A percentile compares a stretch with the other conserved stretches of the same genome.
phyloP scores from a whole-genome alignment of 192 early-diverging fungal genomes.

The Rhizoclosmatium globosum region DNA sequence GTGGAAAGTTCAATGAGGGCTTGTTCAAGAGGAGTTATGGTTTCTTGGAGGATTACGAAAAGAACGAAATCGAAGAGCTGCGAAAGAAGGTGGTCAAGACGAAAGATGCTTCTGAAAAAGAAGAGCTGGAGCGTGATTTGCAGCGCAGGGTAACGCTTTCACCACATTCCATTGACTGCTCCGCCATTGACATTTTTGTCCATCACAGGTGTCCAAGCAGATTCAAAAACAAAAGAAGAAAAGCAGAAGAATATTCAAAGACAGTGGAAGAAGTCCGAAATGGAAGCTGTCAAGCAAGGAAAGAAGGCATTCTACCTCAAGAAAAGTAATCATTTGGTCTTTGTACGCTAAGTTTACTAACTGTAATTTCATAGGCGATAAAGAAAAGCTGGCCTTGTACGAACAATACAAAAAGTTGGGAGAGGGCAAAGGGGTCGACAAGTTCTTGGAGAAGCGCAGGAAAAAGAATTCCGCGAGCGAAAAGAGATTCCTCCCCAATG shows the following conservation, averaged over 20 bases:
- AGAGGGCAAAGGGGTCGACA: slow-evolving; percentile 79
- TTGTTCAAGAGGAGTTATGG: slow-evolving; percentile 92
- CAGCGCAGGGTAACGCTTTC: slow-evolving; percentile 65
- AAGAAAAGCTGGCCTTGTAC: slow-evolving; percentile 84
- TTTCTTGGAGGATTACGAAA: slow-evolving; percentile 86
- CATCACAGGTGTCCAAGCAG: slow-evolving; percentile 38
- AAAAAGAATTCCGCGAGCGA: slow-evolving; percentile 94
- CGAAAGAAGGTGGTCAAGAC: slow-evolving; percentile 70
- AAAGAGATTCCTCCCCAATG: slow-evolving; percentile 45
- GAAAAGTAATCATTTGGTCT: slow-evolving; percentile 65
- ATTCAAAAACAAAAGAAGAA: slow-evolving; percentile 51
- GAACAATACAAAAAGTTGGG: slow-evolving; percentile 82
- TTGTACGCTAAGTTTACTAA: not conserved
- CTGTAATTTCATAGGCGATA: slow-evolving; percentile 58
- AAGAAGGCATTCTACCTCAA: slow-evolving; percentile 97
- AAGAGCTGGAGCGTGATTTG: slow-evolving; percentile 66
- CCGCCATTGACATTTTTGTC: not conserved
- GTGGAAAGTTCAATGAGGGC: slow-evolving; percentile 90
- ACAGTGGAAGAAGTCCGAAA: slow-evolving; percentile 83
- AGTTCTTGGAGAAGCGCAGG: slow-evolving; percentile 89
- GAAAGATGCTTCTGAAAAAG: slow-evolving; percentile 67
- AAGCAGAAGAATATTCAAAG: slow-evolving; percentile 69
- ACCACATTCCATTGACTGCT: not conserved
- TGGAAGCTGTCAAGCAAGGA: slow-evolving; percentile 81
- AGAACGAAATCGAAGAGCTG: slow-evolving; percentile 77